phyloP scores from a whole-genome alignment of 2,329 filamentous ascomycete species.

The Botrytis squamosa region DNA sequence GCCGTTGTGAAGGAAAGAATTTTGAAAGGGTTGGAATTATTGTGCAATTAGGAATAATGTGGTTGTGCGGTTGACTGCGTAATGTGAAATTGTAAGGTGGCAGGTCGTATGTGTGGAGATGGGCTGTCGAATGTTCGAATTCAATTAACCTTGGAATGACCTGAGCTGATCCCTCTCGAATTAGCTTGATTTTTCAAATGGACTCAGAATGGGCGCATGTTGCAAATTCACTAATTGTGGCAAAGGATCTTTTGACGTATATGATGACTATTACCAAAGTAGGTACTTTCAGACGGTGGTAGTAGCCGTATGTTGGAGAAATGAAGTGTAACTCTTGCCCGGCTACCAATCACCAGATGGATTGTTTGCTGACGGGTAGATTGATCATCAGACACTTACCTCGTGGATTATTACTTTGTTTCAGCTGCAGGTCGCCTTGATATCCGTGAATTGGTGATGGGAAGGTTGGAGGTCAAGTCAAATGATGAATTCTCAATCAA shows the following conservation, averaged over 20 bases:
- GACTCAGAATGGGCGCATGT: not conserved
- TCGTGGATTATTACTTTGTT: slow-evolving; percentile 10
- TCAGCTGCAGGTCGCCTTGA: slow-evolving; percentile 16
- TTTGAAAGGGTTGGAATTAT: not conserved
- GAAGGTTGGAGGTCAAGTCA: not conserved
- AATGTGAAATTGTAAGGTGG: not conserved
- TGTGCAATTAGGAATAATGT: not conserved
- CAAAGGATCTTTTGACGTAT: no score
- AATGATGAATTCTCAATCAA: not conserved
- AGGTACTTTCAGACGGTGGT: not conserved
- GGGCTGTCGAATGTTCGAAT: not conserved
- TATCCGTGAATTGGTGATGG: slow-evolving; percentile 2
- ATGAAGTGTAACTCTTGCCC: slow-evolving; percentile 18
- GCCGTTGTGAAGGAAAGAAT: not conserved
- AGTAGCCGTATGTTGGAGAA: not conserved
- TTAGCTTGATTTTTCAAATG: not conserved
- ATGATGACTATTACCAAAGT: not conserved
- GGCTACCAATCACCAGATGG: slow-evolving; percentile 10
- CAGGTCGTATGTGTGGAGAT: slow-evolving; percentile 8
- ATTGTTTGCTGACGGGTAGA: slow-evolving; percentile 20
- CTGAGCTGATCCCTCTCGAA: not conserved
- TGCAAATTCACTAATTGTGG: slow-evolving; percentile 3
- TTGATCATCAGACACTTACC: slow-evolving; percentile 23
- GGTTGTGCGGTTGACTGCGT: not conserved
- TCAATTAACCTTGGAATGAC: not conserved